phyloP scores from a whole-genome alignment of 2,329 filamentous ascomycete species.

The Drechmeria coniospora region DNA sequence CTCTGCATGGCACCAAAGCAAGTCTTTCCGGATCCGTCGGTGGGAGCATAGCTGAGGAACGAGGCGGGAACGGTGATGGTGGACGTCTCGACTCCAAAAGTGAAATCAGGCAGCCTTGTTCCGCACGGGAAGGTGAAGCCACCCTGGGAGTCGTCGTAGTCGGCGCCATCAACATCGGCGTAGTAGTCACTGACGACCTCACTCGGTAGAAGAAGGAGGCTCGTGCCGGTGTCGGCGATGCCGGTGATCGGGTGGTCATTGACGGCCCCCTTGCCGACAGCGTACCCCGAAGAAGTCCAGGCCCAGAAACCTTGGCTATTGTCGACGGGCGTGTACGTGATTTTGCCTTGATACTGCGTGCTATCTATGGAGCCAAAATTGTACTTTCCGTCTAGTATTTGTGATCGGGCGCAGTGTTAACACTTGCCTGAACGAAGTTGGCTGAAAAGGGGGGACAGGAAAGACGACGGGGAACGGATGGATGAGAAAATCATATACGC shows the following conservation, averaged over 20 bases:
- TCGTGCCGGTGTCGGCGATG: conserved; percentile 45
- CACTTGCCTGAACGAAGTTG: too few relatives aligned
- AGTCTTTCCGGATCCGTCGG: conserved; percentile 19
- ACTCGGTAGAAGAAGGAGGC: conserved; percentile 42
- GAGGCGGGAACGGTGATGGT: conserved; percentile 37
- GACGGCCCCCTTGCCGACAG: conserved; percentile 6
- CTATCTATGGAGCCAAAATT: conserved; percentile 59
- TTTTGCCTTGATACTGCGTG: conserved; percentile 43
- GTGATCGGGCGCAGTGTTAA: too few relatives aligned
- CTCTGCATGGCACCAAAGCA: conserved; percentile 56
- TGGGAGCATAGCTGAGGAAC: conserved; percentile 35
- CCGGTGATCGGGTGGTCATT: conserved; percentile 16
- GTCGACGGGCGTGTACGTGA: conserved; percentile 48
- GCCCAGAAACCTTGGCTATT: conserved; percentile 49
- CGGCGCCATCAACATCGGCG: conserved; percentile 19
- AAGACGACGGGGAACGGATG: too few relatives aligned
- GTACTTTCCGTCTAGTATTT: conserved; percentile 46
- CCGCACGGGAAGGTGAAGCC: conserved; percentile 27
- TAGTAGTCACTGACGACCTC: conserved; percentile 34
- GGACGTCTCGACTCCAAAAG: conserved; percentile 39
- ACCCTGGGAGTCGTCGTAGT: conserved; percentile 15
- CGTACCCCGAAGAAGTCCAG: conserved; percentile 10
- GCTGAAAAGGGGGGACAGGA: too few relatives aligned
- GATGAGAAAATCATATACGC: background rate
- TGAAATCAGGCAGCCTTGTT: conserved; percentile 28